Base-by-base conservation (phyloP, 2,329 filamentous ascomycete species). In the Epicoccum sorghinum region DNA sequence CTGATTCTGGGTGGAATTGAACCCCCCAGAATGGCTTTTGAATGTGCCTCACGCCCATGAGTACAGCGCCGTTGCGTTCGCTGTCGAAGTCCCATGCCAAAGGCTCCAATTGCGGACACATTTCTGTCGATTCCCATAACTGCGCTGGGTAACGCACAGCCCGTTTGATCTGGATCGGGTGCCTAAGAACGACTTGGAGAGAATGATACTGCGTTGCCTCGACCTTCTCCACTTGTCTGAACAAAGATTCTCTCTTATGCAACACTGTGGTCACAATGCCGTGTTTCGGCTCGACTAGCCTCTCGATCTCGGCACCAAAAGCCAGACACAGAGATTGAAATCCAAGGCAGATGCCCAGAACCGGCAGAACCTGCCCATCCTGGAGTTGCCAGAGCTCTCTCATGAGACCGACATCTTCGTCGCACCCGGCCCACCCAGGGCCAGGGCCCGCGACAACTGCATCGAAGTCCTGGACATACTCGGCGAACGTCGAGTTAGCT, bases 371-470 rank as follows among this genome's bases (percentile, higher is more conserved):
- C 13, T 86, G 73, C 4, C 80, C 76, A 2, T 83, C 80, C 2
- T 79, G 75, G 13, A 93, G 78, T 43, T 77, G 75, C 91, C 93
- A 98, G 4, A 98, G 80, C 58, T 86, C 78, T 49, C 80, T 82
- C 78, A 96, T 95, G 37, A 95, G 81, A 8, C 95, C 95, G 33
- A 96, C 86, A 74, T 98, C 93, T n/a, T 79, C 77, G 7, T 83
- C 75, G 53, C 85, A 83, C 40, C 82, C 82, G 0, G 93, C 91
- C 67, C 90, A 86, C 8, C 95, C 95, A 0, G 95, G 95, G 0
- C 95, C 95, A 1, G 95, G 95, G 0, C 95, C 93, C 60, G 91
- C 90, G 44, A 98, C 89, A 22, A 97, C 86, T 36, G 91, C 95
- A 74, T 93, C 88, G 71, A 93, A 96, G 37, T 81, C 78, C 46